phyloP scores from a whole-genome alignment of 192 early-diverging fungal species.

The Entomortierella beljakovae region DNA sequence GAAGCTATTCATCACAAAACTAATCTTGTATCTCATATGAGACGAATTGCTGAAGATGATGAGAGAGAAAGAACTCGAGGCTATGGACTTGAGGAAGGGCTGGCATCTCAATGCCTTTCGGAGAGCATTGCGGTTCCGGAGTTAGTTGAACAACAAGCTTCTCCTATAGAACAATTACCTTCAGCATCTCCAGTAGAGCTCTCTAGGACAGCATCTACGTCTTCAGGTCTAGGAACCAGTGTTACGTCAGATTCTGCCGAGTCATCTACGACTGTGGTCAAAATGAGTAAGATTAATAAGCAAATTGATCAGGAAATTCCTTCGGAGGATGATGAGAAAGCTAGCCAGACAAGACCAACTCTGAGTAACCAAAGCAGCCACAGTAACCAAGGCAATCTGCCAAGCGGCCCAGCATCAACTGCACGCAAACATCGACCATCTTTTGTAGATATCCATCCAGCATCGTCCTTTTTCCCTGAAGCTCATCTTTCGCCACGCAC shows the following conservation, averaged over 20 bases:
- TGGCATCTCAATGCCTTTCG: slow-evolving; percentile 12
- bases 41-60: slow-evolving; percentile 43
- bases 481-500: slow-evolving; percentile 28
- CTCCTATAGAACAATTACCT: slow-evolving; percentile 14
- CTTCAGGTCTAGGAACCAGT: slow-evolving; percentile 34
- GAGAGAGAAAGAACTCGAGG: slow-evolving; percentile 36
- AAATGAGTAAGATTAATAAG: slow-evolving; percentile 18
- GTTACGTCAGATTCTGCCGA: slow-evolving; percentile 47
- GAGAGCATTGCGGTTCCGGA: slow-evolving; percentile 24
- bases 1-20: slow-evolving; percentile 47
- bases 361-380: slow-evolving; percentile 16
- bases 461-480: slow-evolving; percentile 40
- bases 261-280: slow-evolving; percentile 36
- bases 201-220: slow-evolving; percentile 32
- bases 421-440: slow-evolving; percentile 43
- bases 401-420: neutral
- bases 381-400: slow-evolving; percentile 6
- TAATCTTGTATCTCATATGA: slow-evolving; percentile 36
- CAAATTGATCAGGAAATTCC: neutral
- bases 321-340: neutral
- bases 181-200: slow-evolving; percentile 20
- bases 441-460: slow-evolving; percentile 49
- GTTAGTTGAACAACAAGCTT: slow-evolving; percentile 41
- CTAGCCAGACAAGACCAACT: neutral
- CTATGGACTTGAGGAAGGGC: slow-evolving; percentile 42